Base-by-base conservation (phyloP, 352 stramenopile genomes). In the Phytophthora tubulina region DNA sequence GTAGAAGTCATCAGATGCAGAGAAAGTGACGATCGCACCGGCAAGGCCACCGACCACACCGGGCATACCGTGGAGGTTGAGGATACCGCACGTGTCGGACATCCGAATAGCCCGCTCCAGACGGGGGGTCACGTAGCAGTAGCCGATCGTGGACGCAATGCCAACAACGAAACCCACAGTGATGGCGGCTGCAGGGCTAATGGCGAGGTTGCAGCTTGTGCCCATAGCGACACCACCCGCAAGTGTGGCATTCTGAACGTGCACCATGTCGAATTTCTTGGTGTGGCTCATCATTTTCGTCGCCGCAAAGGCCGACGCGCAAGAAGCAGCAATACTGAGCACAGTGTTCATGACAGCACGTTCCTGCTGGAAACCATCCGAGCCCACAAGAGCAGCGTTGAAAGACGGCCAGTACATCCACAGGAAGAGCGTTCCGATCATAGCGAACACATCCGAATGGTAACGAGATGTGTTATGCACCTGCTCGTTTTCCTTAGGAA, bases 361-460 rank as follows among this genome's bases (percentile, higher is more conserved):
- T 21, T 93, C 80, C 57, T 97, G 84, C 45, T 90, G 85, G 57
- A 88, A 92, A 6, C 76, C 81, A 1, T 84, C 74, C 0, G 64
- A 63, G 7, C 72, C 76, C 31, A 93, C 88, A 8, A 94, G 72
- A 27, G 89, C 89, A 1, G 82, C 76, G 52, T 96, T 94, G 79
- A 97, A 97, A 6, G 79, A 92, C 21, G 90, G 89, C 90, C 90
- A 97, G 70, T 89, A 97, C 73, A 95, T 92, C 90, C 90, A 97
- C 41, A 96, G 68, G 57, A 96, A 90, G 13, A 94, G 81, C 32
- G 90, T 95, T 6, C 90, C 90, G 69, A 97, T 91, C 76, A 97
- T 90, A 4, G 90, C 78, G 57, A 94, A 86, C 55, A 93, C 75
- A 46, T 93, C 85, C 38, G 84, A 90, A 48, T 82, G 81, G 72